Evolutionary conservation across 306 rosid species (phyloP).

Genomic region (Castanea crenata): DNA sequence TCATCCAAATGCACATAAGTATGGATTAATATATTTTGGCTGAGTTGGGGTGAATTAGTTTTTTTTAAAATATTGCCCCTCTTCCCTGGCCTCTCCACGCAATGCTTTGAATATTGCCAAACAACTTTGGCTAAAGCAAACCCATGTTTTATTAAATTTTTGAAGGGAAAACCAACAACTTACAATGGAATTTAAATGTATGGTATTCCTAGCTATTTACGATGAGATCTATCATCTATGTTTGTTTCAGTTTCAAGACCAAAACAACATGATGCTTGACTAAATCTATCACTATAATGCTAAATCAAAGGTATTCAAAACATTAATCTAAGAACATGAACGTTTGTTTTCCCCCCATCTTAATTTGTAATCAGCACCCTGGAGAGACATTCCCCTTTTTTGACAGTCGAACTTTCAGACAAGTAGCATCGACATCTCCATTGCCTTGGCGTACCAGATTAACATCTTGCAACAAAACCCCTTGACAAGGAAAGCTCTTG

Average conservation of each 20-base stretch:
- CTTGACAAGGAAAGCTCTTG: conserved; percentile 42
- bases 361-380: conserved; percentile 24
- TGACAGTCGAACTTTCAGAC: conserved; percentile 39
- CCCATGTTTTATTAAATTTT: background rate
- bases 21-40: no score
- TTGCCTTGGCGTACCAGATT: conserved; percentile 19
- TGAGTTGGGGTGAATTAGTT: no score
- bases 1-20: no score
- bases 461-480: conserved; percentile 43
- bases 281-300: background rate
- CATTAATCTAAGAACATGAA: background rate
- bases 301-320: conserved; percentile 6
- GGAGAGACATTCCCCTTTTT: conserved; percentile 47
- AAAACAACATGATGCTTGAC: background rate
- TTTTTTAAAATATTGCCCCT: no score
- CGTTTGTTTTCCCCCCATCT: background rate
- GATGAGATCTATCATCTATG: background rate
- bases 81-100: no score
- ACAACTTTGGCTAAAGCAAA: background rate
- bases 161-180: no score
- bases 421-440: conserved; percentile 34
- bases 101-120: background rate
- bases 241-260: background rate
- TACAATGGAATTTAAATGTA: no score
- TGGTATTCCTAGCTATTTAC: background rate